Evolutionary conservation across 2,329 filamentous ascomycete genomes (phyloP).

Genomic region (Ambrosiella xylebori): DNA sequence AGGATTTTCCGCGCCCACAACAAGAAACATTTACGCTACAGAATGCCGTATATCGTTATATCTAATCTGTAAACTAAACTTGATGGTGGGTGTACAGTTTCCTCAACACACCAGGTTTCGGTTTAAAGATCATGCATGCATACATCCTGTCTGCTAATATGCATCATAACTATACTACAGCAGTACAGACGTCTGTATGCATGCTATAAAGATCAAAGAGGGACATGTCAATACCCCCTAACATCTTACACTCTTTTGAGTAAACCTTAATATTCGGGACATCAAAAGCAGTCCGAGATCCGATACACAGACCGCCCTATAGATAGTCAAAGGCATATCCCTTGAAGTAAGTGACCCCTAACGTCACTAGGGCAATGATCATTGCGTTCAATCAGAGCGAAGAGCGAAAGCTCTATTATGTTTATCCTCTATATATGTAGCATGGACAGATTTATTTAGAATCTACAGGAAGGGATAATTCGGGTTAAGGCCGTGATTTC

Average conservation of each 20-base stretch:
- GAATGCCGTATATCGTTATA: too few relatives aligned
- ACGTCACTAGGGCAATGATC: background rate
- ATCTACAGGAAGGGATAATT: background rate
- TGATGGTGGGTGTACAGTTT: background rate
- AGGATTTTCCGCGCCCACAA: too few relatives aligned
- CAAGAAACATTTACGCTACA: too few relatives aligned
- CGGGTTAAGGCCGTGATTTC: background rate
- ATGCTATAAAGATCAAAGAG: background rate
- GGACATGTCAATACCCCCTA: background rate
- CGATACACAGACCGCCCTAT: background rate
- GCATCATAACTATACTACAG: background rate
- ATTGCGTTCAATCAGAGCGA: too few relatives aligned
- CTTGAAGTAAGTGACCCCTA: background rate
- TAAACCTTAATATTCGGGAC: background rate
- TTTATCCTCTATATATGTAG: too few relatives aligned
- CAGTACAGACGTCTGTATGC: background rate
- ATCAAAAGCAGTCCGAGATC: too few relatives aligned
- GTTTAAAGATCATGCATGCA: conserved; percentile 4
- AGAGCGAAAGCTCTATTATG: too few relatives aligned
- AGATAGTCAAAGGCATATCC: background rate
- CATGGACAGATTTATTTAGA: too few relatives aligned
- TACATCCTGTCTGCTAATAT: background rate
- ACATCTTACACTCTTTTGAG: background rate
- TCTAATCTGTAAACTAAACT: too few relatives aligned
- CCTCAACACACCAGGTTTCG: background rate